Conservation (phyloP, 129 eudicot species). For the Rutidosis leptorrhynchoides region DNA sequence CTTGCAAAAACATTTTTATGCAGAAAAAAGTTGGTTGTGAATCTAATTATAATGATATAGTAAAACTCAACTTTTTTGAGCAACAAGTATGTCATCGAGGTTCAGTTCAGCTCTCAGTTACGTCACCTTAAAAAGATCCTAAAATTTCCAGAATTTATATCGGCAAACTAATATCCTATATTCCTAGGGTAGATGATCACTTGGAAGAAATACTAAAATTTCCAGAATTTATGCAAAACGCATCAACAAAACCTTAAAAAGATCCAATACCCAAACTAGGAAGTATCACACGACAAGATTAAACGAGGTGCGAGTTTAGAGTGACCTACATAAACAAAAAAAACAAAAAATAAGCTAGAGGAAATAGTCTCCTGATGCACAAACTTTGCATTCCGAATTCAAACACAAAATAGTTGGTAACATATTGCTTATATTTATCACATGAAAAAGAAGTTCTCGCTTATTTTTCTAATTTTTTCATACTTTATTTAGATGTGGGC, state of each 20-base stretch:
- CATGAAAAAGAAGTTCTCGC: no score
- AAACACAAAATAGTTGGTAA: constrained; percentile 2
- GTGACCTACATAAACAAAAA: not conserved
- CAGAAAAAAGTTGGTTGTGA: no score
- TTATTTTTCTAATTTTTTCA: no score
- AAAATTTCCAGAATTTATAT: constrained; percentile 31
- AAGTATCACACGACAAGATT: constrained; percentile 16
- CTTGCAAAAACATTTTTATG: no score
- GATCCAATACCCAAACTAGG: constrained; percentile 15
- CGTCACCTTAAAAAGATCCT: constrained; percentile 5
- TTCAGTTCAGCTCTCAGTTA: no score
- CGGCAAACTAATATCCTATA: not conserved
- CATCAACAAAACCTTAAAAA: not conserved
- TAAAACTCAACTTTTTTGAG: no score
- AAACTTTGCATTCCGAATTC: constrained; percentile 17
- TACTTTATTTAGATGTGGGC: no score
- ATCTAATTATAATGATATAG: no score
- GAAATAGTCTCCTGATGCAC: constrained; percentile 31
- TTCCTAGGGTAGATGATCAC: constrained; percentile 1
- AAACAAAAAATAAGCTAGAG: not conserved
- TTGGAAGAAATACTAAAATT: constrained; percentile 17
- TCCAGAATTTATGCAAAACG: constrained; percentile 38
- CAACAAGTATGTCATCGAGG: no score
- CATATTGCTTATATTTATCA: constrained; percentile 40
- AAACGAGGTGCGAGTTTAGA: not conserved